Percentiles rank a stretch among this genome's conserved stretches.
phyloP scores from a whole-genome alignment of 768 basidiomycete species.

The Xerocomellus intermedius region DNA sequence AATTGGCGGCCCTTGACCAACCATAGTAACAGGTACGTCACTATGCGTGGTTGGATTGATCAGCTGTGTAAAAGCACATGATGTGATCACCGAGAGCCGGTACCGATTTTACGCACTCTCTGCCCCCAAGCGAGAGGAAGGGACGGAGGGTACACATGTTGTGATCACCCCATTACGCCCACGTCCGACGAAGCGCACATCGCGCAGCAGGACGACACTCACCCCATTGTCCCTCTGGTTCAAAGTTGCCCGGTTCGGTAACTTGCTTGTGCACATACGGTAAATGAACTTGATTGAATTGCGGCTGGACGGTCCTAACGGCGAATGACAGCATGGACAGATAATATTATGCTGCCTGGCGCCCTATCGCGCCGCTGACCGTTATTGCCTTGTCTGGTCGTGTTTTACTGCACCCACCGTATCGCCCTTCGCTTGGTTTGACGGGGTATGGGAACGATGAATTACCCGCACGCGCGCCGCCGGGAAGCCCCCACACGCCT shows the following conservation, averaged over 20 bases:
- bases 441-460: background rate
- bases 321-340: slow-evolving; percentile 1
- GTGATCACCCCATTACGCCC: background rate
- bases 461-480: background rate
- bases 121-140: background rate
- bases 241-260: slow-evolving; percentile 8
- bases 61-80: slow-evolving; percentile 1
- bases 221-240: background rate
- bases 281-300: slow-evolving; percentile 10
- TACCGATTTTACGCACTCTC: background rate
- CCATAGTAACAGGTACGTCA: background rate
- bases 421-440: slow-evolving; percentile 5
- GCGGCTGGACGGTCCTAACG: background rate
- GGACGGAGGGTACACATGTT: background rate
- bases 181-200: background rate
- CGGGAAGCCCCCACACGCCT: background rate
- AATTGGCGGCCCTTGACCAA: background rate
- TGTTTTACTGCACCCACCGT: background rate
- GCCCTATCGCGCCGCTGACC: background rate
- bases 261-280: background rate
- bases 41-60: background rate
- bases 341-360: background rate
- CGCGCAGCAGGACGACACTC: background rate
- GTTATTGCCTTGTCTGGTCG: background rate
- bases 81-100: background rate